phyloP scores from a whole-genome alignment of 169 alveolate genomes.

The Eimeria maxima region DNA sequence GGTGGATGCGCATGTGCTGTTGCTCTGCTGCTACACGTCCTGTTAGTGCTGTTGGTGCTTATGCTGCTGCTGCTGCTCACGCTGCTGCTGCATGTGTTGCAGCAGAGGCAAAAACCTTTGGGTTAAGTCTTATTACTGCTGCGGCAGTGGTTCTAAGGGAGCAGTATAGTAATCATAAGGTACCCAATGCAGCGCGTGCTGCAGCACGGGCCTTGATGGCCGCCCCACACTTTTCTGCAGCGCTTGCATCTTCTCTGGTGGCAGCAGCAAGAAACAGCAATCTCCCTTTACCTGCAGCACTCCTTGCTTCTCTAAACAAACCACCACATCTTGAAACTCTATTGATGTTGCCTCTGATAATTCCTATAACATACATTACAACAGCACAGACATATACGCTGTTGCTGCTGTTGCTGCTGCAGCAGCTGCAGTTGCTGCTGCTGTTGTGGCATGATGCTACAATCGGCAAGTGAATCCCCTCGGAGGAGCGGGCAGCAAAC shows the following conservation, averaged over 20 bases:
- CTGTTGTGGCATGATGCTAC: too few relatives aligned
- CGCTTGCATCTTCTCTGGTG: slow-evolving; percentile 89
- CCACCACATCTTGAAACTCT: slow-evolving; percentile 93
- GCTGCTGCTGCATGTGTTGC: not conserved
- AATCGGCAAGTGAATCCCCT: too few relatives aligned
- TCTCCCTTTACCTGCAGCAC: slow-evolving; percentile 91
- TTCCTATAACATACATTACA: slow-evolving; percentile 61
- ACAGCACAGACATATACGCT: not conserved
- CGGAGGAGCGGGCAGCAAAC: not conserved
- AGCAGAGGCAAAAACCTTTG: slow-evolving; percentile 10
- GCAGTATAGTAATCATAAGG: slow-evolving; percentile 93
- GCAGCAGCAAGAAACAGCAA: slow-evolving; percentile 90
- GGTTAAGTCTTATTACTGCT: slow-evolving; percentile 23
- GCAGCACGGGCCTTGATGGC: slow-evolving; percentile 89
- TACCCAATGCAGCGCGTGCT: slow-evolving; percentile 93
- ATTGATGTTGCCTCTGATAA: slow-evolving; percentile 92
- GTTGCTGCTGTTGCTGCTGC: too few relatives aligned
- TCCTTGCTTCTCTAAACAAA: slow-evolving; percentile 93
- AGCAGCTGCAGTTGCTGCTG: too few relatives aligned
- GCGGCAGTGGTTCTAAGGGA: slow-evolving; percentile 87
- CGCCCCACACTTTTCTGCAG: slow-evolving; percentile 89
- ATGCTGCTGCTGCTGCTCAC: not conserved
- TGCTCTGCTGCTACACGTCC: not conserved
- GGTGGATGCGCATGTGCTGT: not conserved
- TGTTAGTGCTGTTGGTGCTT: not conserved